Base-by-base conservation (phyloP, 495 filamentous ascomycete species). In the Aspergillus haitiensis region DNA sequence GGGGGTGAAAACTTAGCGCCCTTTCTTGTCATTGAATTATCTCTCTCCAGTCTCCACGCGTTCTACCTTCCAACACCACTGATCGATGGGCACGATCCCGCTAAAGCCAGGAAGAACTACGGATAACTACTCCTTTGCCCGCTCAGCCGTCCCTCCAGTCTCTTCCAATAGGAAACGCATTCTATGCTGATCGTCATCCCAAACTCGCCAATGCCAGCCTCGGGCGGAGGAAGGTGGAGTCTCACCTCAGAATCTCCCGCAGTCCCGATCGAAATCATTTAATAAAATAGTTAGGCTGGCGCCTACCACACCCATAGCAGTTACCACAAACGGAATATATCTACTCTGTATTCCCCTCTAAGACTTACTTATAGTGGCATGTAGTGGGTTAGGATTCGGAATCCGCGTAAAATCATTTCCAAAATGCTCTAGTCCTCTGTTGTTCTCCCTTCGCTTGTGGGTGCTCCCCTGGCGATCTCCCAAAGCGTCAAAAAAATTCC, bases 41-140 rank as follows among this genome's bases (percentile, higher is more conserved):
- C 37, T 11, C n/a, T 40, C 37, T 40, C 37, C 9, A 40, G 13
- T 59, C 57, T 60, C 58, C 62, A 64, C 57, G 47, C 32, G 53
- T 64, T 64, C 57, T 56, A 51, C n/a, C 42, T 56, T 13, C 27
- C 7, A 32, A 32, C 61, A 40, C 27, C 42, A 56, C 60, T 57
- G 55, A 63, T 58, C 55, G 46, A 56, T 59, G 33, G 8, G 32
- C 36, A 34, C 53, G 55, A 63, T 58, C 60, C 48, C 37, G 42
- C 52, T 53, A 45, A 16, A 52, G 15, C 27, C 11, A 49, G 34
- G 58, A 54, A 37, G 58, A 60, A 61, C 59, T 40, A 50, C 59
- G 32, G 36, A 45, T 40, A 40, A 27, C 21, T 27, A 27, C 21
- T 27, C 21, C 37, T 47, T 42, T 44, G 27, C 40, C 34, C 46